Base-by-base conservation (phyloP, 805 yeast genomes). In the Monosporozyma servazzii region DNA sequence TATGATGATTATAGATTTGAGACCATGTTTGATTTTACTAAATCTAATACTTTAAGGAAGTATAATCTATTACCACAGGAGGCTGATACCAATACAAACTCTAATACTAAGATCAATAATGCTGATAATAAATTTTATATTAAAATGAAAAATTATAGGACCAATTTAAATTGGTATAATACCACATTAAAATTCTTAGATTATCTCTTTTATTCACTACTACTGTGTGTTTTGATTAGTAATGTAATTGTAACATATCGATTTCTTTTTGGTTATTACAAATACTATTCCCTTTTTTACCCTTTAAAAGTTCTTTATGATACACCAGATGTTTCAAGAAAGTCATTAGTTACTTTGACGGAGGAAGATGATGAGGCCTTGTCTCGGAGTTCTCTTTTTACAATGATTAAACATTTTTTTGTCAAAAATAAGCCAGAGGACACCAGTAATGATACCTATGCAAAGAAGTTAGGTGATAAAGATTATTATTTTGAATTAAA, bases 401-500 rank as follows among this genome's bases (percentile, higher is more conserved):
- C 53, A 3, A 53, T 64, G 57, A 11, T 64, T 2, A 56, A 56
- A 21, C 51, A 48, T 33, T 51, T 57, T 13, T 23, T 64, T 21
- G 41, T 42, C 31, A 54, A 53, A 2, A 46, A 45, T 11, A 44
- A 47, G 11, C 8, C 45, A 8, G 30, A 21, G 33, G 27, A 50
- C 3, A 44, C 51, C 11, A 51, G 53, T 5, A 59, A 54, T 29
- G 46, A 10, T 55, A 2, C 42, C 8, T 42, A 43, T 33, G 47
- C 41, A 1, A 55, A 53, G 21, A 20, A 5, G 6, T n/a, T 31
- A 9, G 31, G 21, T 45, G 40, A 23, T 13, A 59, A 70, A 30
- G 68, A 70, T 29, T 68, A 69, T 20, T 74, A 75, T 33, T 84
- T 84, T 79, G 76, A 78, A 52, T 63, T 86, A 42, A 69, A 67